phyloP scores from a whole-genome alignment of 768 basidiomycete genomes.

The Pleurotus giganteus region DNA sequence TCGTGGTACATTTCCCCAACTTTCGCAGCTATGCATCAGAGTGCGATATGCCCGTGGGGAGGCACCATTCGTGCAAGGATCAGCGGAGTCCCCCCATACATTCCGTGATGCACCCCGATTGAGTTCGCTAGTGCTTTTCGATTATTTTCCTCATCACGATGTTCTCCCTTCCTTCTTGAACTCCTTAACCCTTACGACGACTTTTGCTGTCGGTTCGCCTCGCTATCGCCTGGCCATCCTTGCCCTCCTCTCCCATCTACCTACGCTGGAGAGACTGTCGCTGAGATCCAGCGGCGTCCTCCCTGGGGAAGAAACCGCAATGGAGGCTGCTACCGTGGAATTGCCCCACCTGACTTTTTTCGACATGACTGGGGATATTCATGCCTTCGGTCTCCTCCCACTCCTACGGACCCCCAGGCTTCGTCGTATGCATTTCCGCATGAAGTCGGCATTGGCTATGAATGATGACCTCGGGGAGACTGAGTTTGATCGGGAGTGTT shows the following conservation, averaged over 20 bases:
- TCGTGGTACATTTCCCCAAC: conserved; percentile 29
- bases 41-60: conserved; percentile 1
- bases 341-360: background rate
- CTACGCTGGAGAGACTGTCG: background rate
- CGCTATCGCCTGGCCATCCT: background rate
- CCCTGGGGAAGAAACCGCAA: background rate
- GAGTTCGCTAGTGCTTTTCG: conserved; percentile 30
- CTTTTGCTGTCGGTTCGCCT: background rate
- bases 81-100: conserved; percentile 24
- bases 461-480: background rate
- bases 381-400: background rate
- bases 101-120: conserved; percentile 34
- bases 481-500: background rate
- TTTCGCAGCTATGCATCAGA: conserved; percentile 17
- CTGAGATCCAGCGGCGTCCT: background rate
- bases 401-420: background rate
- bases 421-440: conserved; percentile 2
- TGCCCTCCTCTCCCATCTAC: background rate
- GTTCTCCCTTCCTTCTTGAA: conserved; percentile 32
- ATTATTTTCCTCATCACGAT: conserved; percentile 31
- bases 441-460: background rate
- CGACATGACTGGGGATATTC: background rate
- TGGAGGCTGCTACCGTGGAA: background rate
- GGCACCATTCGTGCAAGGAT: background rate
- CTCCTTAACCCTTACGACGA: conserved; percentile 31